Percentiles rank a stretch among this genome's conserved stretches.
Evolutionary conservation across 495 filamentous ascomycete genomes (phyloP).

Genomic region (Podospora anserina): DNA sequence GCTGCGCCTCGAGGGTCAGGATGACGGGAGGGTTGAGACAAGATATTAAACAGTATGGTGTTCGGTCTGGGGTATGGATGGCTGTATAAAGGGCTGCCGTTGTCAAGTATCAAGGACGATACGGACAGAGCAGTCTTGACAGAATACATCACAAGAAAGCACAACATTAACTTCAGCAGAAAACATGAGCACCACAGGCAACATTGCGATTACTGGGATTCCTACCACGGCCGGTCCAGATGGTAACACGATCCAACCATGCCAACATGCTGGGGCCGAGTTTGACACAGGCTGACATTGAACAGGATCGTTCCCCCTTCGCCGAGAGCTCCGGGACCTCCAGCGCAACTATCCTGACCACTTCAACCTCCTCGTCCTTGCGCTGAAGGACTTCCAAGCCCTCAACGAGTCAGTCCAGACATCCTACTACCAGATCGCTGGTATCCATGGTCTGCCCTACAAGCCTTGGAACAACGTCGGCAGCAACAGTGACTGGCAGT

Average conservation of each 20-base stretch:
- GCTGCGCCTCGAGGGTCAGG: not conserved
- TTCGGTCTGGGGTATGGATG: not conserved
- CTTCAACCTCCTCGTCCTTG: slow-evolving; percentile 34
- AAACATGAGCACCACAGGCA: not conserved
- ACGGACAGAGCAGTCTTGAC: not conserved
- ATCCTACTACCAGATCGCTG: slow-evolving; percentile 41
- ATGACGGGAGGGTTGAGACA: not conserved
- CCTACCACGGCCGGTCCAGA: not conserved
- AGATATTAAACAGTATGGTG: not conserved
- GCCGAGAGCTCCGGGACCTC: slow-evolving; percentile 32
- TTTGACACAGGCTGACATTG: not conserved
- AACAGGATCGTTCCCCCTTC: slow-evolving; percentile 28
- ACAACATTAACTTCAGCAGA: not conserved
- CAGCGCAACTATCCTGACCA: slow-evolving; percentile 32
- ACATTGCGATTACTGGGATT: not conserved
- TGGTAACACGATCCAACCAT: not conserved
- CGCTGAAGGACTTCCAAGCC: slow-evolving; percentile 25
- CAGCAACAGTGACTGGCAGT: slow-evolving; percentile 28
- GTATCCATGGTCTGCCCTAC: slow-evolving; percentile 48
- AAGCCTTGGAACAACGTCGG: slow-evolving; percentile 40
- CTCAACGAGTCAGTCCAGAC: slow-evolving; percentile 19
- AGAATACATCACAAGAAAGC: not conserved
- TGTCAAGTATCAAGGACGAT: not conserved
- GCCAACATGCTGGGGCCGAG: not conserved
- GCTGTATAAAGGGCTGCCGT: not conserved